Evolutionary conservation across 2,329 filamentous ascomycete species (phyloP).

Genomic region (Phialophora chinensis): DNA sequence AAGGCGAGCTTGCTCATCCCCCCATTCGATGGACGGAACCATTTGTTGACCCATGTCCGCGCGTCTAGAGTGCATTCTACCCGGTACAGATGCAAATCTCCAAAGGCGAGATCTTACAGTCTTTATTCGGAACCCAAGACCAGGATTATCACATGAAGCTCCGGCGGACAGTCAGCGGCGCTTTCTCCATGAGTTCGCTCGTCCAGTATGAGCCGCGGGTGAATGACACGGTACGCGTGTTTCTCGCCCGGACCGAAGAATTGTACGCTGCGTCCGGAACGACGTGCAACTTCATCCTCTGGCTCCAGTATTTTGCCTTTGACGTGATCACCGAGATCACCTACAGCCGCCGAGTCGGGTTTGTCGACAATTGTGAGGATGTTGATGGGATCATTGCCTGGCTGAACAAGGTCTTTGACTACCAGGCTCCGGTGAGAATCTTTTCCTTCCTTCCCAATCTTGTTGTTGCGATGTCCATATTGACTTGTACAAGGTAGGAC

Average conservation of each 20-base stretch:
- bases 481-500: slow-evolving; percentile 23
- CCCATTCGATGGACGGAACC: neutral
- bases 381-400: slow-evolving; percentile 47
- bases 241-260: slow-evolving; percentile 66
- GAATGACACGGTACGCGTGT: slow-evolving; percentile 73
- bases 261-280: slow-evolving; percentile 52
- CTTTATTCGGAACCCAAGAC: slow-evolving; percentile 76
- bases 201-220: slow-evolving; percentile 69
- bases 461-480: neutral
- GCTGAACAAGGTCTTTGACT: slow-evolving; percentile 57
- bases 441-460: neutral
- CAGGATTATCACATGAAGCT: slow-evolving; percentile 75
- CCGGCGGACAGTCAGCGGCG: slow-evolving; percentile 73
- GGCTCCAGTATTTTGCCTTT: slow-evolving; percentile 49
- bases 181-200: slow-evolving; percentile 56
- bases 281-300: slow-evolving; percentile 46
- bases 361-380: slow-evolving; percentile 42
- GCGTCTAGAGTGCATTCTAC: slow-evolving; percentile 73
- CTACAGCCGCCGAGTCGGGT: slow-evolving; percentile 45
- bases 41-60: neutral
- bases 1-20: slow-evolving; percentile 58
- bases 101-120: slow-evolving; percentile 70
- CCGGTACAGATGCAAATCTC: slow-evolving; percentile 75
- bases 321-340: slow-evolving; percentile 45
- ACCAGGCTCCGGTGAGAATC: slow-evolving; percentile 68